Base-by-base conservation (phyloP, 2,329 filamentous ascomycete genomes). In the Epichloe brachyelytri region DNA sequence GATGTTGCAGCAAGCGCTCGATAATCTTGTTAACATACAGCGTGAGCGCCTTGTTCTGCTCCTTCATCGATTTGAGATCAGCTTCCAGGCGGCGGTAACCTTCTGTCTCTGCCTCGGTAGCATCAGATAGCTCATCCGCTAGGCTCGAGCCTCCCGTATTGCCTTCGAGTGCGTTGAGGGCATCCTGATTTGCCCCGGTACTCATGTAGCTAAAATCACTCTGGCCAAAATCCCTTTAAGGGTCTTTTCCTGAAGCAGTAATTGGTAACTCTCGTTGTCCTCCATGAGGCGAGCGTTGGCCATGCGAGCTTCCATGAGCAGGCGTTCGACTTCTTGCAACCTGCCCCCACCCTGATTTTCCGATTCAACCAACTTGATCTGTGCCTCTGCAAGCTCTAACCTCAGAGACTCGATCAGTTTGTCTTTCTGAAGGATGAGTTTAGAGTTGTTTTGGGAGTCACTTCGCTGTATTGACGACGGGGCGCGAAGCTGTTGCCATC, bases 21-120 rank as follows among this genome's bases (percentile, higher is more conserved):
- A 98, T 95, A 66, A 98, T 97, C 72, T 93, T 95, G 78, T 97
- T 95, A 74, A 98, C 96, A 72, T 98, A 98, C 57, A 97, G 75
- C 22, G 89, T 95, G 59, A 98, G 75, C 33, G 93, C 93, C 73
- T 97, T 97, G 75, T 98, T 97, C 72, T 95, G 85, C 65, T 95
- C 91, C 70, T 87, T 91, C 59, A 88, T 73, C 8, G 79, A 76
- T 67, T 86, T 88, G 58, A 93, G 68, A 60, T 97, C 91, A 11
- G 75, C 69, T 64, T 96, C 90, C 12, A 93, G 74, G 49, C 80
- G 81, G 60, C 83, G 83, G 57, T 79, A 76, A 45, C 70, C 71
- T 51, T 82, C 78, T 56, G 72, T 69, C 55, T 86, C 82, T 43
- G 77, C 77, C 55, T 82, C 81, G 10, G 73, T 72, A 49, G 74